phyloP scores from a whole-genome alignment of 2,329 filamentous ascomycete species.

The Monosporascus sp. region DNA sequence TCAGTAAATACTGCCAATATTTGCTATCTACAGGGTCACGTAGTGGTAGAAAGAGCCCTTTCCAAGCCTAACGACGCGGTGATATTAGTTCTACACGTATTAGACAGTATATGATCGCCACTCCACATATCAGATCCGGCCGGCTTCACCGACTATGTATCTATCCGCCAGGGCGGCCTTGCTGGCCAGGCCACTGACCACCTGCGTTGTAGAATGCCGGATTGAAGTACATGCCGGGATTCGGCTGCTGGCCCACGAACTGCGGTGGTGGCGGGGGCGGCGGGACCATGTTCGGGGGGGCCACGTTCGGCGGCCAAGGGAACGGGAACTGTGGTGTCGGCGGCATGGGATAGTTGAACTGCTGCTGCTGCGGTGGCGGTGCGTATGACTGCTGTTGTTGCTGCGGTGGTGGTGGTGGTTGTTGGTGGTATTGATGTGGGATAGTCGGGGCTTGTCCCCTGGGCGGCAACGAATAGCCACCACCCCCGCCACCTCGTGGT shows the following conservation, averaged over 20 bases:
- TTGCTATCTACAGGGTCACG: too few relatives aligned
- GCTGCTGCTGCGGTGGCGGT: constrained; percentile 15
- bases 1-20: too few relatives aligned
- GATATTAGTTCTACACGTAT: too few relatives aligned
- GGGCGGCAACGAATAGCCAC: constrained; percentile 35
- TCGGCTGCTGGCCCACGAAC: constrained; percentile 29
- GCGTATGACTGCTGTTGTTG: constrained; percentile 28
- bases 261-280: constrained; percentile 39
- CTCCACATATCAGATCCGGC: too few relatives aligned
- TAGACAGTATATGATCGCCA: too few relatives aligned
- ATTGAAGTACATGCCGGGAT: constrained; percentile 47
- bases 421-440: constrained; percentile 27
- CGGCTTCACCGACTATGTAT: too few relatives aligned
- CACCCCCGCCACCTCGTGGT: constrained; percentile 29
- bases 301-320: constrained; percentile 34
- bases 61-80: too few relatives aligned
- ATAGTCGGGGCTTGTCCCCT: constrained; percentile 15
- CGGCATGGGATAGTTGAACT: constrained; percentile 26
- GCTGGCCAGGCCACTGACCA: constrained; percentile 28
- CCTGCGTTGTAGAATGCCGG: constrained; percentile 40
- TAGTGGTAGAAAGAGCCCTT: too few relatives aligned
- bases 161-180: constrained; percentile 14
- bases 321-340: constrained; percentile 38
- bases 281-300: constrained; percentile 24
- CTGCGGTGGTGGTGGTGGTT: constrained; percentile 28